phyloP scores from a whole-genome alignment of 805 yeast species.

The Metschnikowia cubensis region DNA sequence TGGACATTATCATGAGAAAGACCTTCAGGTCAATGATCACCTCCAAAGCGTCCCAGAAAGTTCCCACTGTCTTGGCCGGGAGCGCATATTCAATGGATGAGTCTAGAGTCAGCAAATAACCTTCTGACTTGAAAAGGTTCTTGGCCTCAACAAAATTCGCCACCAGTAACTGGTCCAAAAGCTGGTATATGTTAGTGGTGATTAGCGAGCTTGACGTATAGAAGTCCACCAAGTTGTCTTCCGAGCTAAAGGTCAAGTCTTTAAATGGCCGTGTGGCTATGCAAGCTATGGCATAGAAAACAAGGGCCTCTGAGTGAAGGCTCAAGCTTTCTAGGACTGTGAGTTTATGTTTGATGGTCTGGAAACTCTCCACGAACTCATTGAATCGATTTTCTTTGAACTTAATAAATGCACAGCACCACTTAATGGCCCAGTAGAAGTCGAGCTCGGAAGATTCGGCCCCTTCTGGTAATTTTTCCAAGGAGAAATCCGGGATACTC shows the following conservation, averaged over 20 bases:
- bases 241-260: constrained; percentile 14
- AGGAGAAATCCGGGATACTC: constrained; percentile 9
- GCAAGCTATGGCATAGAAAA: constrained; percentile 23
- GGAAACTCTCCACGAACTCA: constrained; percentile 25
- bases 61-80: constrained; percentile 10
- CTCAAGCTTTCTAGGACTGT: not conserved
- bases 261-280: constrained; percentile 30
- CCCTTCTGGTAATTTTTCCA: constrained; percentile 6
- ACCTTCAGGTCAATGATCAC: constrained; percentile 30
- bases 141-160: constrained; percentile 20
- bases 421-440: constrained; percentile 21
- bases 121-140: not conserved
- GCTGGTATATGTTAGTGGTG: constrained; percentile 7
- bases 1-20: constrained; percentile 27
- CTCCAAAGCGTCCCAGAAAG: constrained; percentile 22
- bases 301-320: constrained; percentile 16
- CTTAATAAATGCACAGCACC: constrained; percentile 21
- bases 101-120: constrained; percentile 5
- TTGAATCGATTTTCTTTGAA: constrained; percentile 26
- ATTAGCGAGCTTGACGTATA: constrained; percentile 11
- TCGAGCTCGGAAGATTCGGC: constrained; percentile 17
- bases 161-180: constrained; percentile 21
- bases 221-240: constrained; percentile 20
- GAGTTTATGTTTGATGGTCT: constrained; percentile 10
- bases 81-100: constrained; percentile 9